A percentile compares a stretch with the other conserved stretches of the same genome.
These are phyloP conservation scores for Orbilia javanica DNA, from an alignment of 2,329 filamentous ascomycete species.

Conservation along the genomic window DNA sequence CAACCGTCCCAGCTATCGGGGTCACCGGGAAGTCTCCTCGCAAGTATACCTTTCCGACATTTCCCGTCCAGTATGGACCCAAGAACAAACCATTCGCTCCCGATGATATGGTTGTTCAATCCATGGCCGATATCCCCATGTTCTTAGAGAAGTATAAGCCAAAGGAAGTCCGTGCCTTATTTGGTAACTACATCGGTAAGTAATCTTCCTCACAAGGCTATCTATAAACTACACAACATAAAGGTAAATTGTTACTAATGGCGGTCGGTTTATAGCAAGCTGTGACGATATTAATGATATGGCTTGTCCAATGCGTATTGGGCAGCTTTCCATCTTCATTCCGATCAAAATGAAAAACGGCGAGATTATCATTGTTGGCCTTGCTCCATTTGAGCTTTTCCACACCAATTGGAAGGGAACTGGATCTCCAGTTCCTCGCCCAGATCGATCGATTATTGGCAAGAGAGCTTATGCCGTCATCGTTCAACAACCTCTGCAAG, in stretches of 20 bases:
- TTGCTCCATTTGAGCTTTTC: conserved; percentile 50
- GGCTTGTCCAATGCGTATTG: conserved; percentile 33
- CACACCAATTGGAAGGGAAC: conserved; percentile 38
- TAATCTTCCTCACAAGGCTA: not conserved
- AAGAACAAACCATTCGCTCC: conserved; percentile 38
- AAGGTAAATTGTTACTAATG: not conserved
- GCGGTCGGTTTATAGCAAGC: conserved; percentile 14
- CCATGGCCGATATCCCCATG: conserved; percentile 25
- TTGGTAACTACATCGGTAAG: conserved; percentile 46
- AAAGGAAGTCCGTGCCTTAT: conserved; percentile 26
- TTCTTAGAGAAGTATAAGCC: conserved; percentile 30
- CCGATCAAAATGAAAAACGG: conserved; percentile 34
- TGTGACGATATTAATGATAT: conserved; percentile 38
- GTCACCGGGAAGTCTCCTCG: not conserved
- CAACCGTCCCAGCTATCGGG: not conserved
- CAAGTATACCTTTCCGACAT: not conserved
- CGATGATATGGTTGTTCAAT: conserved; percentile 23
- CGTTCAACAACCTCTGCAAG: conserved; percentile 10
- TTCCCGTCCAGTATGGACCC: not conserved
- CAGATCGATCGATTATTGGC: conserved; percentile 37
- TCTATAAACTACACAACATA: not conserved
- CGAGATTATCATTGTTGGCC: conserved; percentile 32
- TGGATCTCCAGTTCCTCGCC: conserved; percentile 18
- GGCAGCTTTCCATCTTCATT: conserved; percentile 42
- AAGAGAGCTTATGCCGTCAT: conserved; percentile 43